These are phyloP conservation scores for Yamadazyma membranifaciens DNA, from an alignment of 1,139 yeast genomes.

Conservation along the genomic window DNA sequence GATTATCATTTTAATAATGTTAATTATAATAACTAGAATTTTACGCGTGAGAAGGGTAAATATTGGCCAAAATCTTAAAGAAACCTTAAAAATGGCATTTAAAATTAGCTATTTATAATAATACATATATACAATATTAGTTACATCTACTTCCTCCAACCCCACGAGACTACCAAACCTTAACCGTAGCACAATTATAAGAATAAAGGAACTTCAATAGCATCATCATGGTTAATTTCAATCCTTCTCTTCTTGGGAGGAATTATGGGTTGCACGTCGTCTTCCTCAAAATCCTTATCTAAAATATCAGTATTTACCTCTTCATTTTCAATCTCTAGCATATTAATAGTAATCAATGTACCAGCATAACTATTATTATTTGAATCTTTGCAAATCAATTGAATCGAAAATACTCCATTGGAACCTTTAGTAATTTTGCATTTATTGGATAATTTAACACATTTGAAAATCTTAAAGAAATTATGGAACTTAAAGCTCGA, in stretches of 20 bases:
- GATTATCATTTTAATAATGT: constrained; percentile 21
- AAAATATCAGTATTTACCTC: constrained; percentile 8
- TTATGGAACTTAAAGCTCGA: constrained; percentile 45
- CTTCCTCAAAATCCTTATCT: constrained; percentile 10
- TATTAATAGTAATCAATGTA: constrained; percentile 59
- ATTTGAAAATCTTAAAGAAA: constrained; percentile 52
- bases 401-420: constrained; percentile 51
- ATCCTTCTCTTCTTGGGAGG: constrained; percentile 10
- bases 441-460: constrained; percentile 56
- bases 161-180: background rate
- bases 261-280: constrained; percentile 2
- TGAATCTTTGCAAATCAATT: constrained; percentile 38
- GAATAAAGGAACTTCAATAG: constrained; percentile 16
- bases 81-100: constrained; percentile 46
- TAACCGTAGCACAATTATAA: constrained; percentile 7
- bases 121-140: background rate
- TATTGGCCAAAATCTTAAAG: constrained; percentile 30
- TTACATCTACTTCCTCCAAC: background rate
- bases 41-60: constrained; percentile 26
- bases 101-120: constrained; percentile 37
- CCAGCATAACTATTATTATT: constrained; percentile 48
- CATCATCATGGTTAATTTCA: constrained; percentile 2
- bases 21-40: constrained; percentile 22
- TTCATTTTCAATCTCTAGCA: constrained; percentile 40
- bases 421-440: constrained; percentile 60